These are phyloP conservation scores for Blumeria hordei DNA, from an alignment of 2,329 filamentous ascomycete species.

Conservation along the genomic window DNA sequence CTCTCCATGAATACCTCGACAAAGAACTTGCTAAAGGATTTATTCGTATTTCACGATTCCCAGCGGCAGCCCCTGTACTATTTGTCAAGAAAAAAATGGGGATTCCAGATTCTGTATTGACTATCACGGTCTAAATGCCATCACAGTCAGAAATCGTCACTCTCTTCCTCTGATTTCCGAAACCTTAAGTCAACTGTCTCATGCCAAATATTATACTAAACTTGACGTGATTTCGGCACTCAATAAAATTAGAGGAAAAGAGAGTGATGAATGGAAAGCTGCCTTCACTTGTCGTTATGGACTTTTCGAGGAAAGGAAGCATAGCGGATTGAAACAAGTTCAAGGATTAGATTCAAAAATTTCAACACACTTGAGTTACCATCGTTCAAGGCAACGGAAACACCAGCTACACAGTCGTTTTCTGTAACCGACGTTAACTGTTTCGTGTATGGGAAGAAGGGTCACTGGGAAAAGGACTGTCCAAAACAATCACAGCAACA, in stretches of 20 bases:
- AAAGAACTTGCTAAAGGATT: background rate
- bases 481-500: no score
- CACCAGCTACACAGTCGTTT: no score
- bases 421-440: no score
- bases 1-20: background rate
- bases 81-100: background rate
- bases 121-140: background rate
- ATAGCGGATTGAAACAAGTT: no score
- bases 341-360: no score
- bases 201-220: background rate
- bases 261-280: background rate
- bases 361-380: no score
- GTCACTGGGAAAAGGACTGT: no score
- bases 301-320: background rate
- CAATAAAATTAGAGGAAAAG: background rate
- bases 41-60: background rate
- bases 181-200: background rate
- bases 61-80: background rate
- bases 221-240: background rate
- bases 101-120: background rate
- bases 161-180: background rate
- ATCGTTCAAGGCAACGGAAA: no score
- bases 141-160: background rate
- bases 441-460: no score
- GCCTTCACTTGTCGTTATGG: background rate